These are phyloP conservation scores for Phalaenopsis hybrid DNA, from an alignment of 116 monocot species.

Conservation along the genomic window DNA sequence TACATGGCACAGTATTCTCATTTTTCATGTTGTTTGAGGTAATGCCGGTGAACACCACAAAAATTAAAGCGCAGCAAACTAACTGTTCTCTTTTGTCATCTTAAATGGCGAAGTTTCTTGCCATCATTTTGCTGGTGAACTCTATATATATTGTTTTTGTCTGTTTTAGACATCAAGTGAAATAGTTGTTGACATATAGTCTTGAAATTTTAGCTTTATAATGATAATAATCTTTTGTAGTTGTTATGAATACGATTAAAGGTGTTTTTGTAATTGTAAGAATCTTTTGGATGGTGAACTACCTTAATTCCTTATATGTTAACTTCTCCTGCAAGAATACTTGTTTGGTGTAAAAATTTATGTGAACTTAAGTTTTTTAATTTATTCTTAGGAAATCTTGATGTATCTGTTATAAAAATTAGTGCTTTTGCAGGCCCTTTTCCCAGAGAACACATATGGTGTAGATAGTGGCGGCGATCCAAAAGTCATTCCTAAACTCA, in stretches of 20 bases:
- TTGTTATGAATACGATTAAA: background rate
- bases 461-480: conserved; percentile 99
- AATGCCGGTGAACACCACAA: too few species aligned
- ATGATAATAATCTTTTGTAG: background rate
- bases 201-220: background rate
- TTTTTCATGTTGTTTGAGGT: background rate
- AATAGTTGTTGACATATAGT: background rate
- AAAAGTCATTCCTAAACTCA: conserved; percentile 85
- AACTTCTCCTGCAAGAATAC: background rate
- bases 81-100: background rate
- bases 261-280: background rate
- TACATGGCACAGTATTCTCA: background rate
- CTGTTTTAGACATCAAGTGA: background rate
- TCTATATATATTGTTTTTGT: background rate
- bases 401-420: conserved; percentile 6
- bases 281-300: background rate
- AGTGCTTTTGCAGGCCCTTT: conserved; percentile 62
- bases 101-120: background rate
- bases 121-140: background rate
- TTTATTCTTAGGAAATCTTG: conserved; percentile 1
- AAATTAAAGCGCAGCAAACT: too few species aligned
- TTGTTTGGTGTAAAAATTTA: background rate
- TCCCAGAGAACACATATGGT: conserved; percentile 93
- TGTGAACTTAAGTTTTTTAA: background rate
- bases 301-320: background rate